Conservation (phyloP, 257 asterid species). For the Leonotis leonurus region DNA sequence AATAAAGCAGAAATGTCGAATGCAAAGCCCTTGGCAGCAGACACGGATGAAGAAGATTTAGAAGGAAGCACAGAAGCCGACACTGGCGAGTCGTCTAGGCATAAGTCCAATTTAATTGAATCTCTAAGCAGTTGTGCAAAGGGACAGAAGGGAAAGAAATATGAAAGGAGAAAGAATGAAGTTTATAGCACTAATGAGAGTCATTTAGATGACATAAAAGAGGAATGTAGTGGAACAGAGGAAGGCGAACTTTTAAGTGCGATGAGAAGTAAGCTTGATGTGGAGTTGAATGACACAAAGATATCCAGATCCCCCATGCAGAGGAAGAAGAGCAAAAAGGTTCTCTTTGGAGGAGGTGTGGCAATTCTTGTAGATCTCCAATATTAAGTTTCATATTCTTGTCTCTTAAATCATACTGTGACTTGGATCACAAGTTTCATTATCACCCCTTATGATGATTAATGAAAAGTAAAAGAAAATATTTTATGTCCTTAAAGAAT, state of each 20-base stretch:
- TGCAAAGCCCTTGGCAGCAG: slow-evolving; percentile 44
- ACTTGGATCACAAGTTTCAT: neutral
- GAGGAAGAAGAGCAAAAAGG: slow-evolving; percentile 76
- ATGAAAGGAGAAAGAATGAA: slow-evolving; percentile 42
- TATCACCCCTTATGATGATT: too few relatives aligned
- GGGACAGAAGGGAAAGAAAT: slow-evolving; percentile 39
- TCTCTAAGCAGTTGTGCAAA: slow-evolving; percentile 26
- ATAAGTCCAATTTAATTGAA: slow-evolving; percentile 33
- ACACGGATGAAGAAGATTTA: slow-evolving; percentile 66
- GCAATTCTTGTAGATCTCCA: slow-evolving; percentile 1
- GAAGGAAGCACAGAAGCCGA: slow-evolving; percentile 86
- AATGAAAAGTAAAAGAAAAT: neutral
- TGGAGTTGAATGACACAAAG: slow-evolving; percentile 43
- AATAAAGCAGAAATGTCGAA: slow-evolving; percentile 31
- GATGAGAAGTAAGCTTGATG: slow-evolving; percentile 40
- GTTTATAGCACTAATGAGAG: slow-evolving; percentile 40
- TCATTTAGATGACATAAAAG: slow-evolving; percentile 69
- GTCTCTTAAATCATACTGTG: slow-evolving; percentile 2
- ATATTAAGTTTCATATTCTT: slow-evolving; percentile 4
- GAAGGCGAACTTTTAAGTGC: slow-evolving; percentile 60
- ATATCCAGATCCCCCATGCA: slow-evolving; percentile 39
- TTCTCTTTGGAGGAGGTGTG: slow-evolving; percentile 65
- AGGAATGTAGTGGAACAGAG: slow-evolving; percentile 92
- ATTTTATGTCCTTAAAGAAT: neutral
- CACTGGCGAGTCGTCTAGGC: slow-evolving; percentile 59